phyloP scores from a whole-genome alignment of 306 rosid species.

The Quercus robur region DNA sequence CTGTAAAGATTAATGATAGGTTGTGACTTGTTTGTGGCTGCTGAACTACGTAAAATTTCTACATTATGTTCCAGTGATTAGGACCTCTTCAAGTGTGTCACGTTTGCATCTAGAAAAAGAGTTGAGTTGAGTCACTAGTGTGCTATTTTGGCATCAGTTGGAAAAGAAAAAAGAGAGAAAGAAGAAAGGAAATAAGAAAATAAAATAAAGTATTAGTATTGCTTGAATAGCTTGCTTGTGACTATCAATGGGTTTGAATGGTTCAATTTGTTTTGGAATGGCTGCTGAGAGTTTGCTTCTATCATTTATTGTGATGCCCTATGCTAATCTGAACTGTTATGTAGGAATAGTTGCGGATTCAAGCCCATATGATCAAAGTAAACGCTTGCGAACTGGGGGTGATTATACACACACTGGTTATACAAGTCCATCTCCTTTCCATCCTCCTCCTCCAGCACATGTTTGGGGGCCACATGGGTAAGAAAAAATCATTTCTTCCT shows the following conservation, averaged over 20 bases:
- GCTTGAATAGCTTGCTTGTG: neutral
- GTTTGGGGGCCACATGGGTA: conserved; percentile 98
- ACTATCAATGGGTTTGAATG: neutral
- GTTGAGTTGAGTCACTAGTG: neutral
- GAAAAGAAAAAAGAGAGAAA: neutral
- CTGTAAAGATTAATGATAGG: neutral
- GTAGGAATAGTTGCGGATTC: conserved; percentile 80
- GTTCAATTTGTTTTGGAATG: neutral
- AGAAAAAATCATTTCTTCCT: neutral
- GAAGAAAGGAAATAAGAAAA: neutral
- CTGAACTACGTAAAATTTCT: neutral
- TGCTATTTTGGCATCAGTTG: neutral
- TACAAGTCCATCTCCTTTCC: conserved; percentile 78
- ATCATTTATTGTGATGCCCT: neutral
- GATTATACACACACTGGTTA: conserved; percentile 81
- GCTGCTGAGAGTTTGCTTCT: neutral
- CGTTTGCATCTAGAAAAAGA: neutral
- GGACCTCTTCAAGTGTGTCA: too few species aligned
- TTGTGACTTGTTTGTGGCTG: too few species aligned
- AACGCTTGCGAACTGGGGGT: conserved; percentile 80
- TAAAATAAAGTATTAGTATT: neutral
- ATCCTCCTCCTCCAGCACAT: conserved; percentile 80
- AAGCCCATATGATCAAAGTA: conserved; percentile 71
- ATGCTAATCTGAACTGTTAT: conserved; percentile 26
- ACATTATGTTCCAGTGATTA: too few species aligned